Evolutionary conservation across 495 filamentous ascomycete genomes (phyloP), one percentile per base, ranked within the genome.

Genomic region (Penicillium samsonianum): DNA sequence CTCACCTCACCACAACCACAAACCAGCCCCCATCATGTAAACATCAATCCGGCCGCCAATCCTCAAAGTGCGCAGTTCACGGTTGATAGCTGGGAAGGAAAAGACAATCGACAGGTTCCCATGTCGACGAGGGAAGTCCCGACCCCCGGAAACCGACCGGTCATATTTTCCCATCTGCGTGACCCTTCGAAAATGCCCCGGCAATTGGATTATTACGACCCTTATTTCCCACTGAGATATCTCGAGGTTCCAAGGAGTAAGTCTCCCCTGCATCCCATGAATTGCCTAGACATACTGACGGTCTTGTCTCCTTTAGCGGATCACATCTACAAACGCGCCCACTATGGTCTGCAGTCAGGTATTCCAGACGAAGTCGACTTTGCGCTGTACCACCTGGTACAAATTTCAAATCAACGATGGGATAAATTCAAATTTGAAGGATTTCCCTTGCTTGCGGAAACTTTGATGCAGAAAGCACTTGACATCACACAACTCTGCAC

Each of bases 391-490:
- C 93, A 97, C 67, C 76, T 99, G 12, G 92, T 98, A 55, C 94
- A 96, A 68, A 96, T 96, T 17, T 96, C 92, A 0, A 91, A 90
- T 54, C 92, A 97, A 69, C 82, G 90, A 30, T 93, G 92, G 28
- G 95, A 98, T 67, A 96, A 96, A 66, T 96, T 95, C 72, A 89
- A 89, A 59, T 96, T 96, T 56, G 92, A 96, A 55, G 85, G 87
- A 3, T 97, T 96, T 65, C 86, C 88, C n/a, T 85, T 91, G 31
- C 79, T 99, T 35, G 90, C 90, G 2, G 94, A 98, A 67, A 89
- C 88, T 12, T 79, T 99, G 23, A 88, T 96, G 61, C 87, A 90
- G 61, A 93, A 91, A 65, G 84, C 89, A 5, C 78, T 96, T 19
- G 83, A 88, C 46, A 78, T 94, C 38, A 86, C 85, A 51, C 80